phyloP scores from a whole-genome alignment of 2,329 filamentous ascomycete genomes.

The Aspergillus sp. region DNA sequence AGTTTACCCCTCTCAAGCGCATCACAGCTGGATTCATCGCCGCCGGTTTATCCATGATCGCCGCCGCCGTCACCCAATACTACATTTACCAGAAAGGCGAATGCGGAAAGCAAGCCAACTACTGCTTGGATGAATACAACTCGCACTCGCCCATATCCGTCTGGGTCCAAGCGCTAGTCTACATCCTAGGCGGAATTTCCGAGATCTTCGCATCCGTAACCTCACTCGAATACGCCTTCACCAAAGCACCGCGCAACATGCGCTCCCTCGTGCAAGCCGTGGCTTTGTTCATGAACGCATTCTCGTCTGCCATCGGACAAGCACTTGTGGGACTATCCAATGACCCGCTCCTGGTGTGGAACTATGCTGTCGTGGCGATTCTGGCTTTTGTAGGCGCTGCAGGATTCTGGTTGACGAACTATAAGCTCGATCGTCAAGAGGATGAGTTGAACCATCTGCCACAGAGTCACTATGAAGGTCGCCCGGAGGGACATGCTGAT shows the following conservation, averaged over 20 bases:
- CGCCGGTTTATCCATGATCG: conserved; percentile 52
- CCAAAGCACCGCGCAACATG: conserved; percentile 79
- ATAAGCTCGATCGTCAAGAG: conserved; percentile 66
- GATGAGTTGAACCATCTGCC: conserved; percentile 62
- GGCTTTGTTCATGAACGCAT: conserved; percentile 70
- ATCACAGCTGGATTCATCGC: conserved; percentile 55
- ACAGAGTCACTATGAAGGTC: conserved; percentile 19
- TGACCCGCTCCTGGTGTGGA: conserved; percentile 70
- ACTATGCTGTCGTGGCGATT: conserved; percentile 66
- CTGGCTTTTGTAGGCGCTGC: conserved; percentile 64
- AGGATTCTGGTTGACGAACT: conserved; percentile 70
- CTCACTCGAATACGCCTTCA: conserved; percentile 74
- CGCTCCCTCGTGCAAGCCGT: conserved; percentile 71
- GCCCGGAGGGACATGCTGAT: not conserved
- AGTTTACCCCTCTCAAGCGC: conserved; percentile 57
- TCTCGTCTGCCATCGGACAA: conserved; percentile 71
- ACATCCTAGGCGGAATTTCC: conserved; percentile 57
- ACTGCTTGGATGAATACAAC: conserved; percentile 49
- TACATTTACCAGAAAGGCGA: conserved; percentile 61
- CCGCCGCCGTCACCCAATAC: conserved; percentile 53
- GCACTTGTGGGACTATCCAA: conserved; percentile 63
- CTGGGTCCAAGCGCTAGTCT: conserved; percentile 54
- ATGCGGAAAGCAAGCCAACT: conserved; percentile 59
- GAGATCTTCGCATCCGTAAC: conserved; percentile 62
- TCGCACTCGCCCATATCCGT: conserved; percentile 65